Conservation (phyloP, 2,329 filamentous ascomycete genomes). For the Fusarium cicatricum region DNA sequence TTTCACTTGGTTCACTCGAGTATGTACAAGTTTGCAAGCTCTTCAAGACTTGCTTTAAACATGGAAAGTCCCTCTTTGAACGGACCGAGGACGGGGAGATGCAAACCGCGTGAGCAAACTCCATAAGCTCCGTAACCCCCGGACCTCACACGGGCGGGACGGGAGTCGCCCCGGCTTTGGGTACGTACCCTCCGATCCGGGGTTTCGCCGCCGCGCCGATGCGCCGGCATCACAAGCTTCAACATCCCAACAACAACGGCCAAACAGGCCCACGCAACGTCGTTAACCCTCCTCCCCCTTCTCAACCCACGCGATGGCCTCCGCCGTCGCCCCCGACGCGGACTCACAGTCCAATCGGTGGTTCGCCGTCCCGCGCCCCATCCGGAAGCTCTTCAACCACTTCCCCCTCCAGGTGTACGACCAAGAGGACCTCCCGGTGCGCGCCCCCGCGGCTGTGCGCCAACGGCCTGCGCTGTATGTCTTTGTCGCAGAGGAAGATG, state of each 20-base stretch:
- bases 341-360: slow-evolving; percentile 42
- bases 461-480: slow-evolving; percentile 72
- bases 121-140: neutral
- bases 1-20: too few relatives aligned
- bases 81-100: too few relatives aligned
- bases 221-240: slow-evolving; percentile 21
- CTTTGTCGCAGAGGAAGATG: slow-evolving; percentile 74
- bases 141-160: neutral
- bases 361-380: slow-evolving; percentile 73
- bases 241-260: slow-evolving; percentile 7
- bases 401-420: slow-evolving; percentile 83
- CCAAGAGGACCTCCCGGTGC: slow-evolving; percentile 76
- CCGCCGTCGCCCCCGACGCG: slow-evolving; percentile 10
- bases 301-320: slow-evolving; percentile 22
- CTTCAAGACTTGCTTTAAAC: too few relatives aligned
- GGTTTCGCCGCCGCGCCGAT: slow-evolving; percentile 33
- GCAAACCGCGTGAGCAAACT: neutral
- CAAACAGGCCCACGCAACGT: neutral
- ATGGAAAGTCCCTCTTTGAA: too few relatives aligned
- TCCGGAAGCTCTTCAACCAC: slow-evolving; percentile 83
- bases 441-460: slow-evolving; percentile 55
- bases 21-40: too few relatives aligned
- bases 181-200: slow-evolving; percentile 33
- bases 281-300: neutral
- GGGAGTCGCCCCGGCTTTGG: neutral